Conservation (phyloP, 371 early-diverging fungal genomes). For the Rhizopus sp. region DNA sequence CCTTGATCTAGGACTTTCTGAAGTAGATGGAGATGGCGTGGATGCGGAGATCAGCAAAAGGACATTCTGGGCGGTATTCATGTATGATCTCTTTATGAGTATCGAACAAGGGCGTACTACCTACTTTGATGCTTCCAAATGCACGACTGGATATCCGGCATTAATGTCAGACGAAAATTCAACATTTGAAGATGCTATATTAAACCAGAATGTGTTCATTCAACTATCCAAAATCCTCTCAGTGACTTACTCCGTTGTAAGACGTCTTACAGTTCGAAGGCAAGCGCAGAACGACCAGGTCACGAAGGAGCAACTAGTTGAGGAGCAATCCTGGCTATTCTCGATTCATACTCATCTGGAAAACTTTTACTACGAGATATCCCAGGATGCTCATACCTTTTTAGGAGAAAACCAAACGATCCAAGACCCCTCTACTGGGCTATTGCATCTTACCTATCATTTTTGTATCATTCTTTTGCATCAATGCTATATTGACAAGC, state of each 20-base stretch:
- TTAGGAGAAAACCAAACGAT: conserved; percentile 50
- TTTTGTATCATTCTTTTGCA: conserved; percentile 79
- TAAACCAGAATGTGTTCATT: conserved; percentile 42
- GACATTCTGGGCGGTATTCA: conserved; percentile 47
- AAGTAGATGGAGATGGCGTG: conserved; percentile 34
- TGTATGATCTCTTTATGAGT: conserved; percentile 44
- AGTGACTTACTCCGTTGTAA: conserved; percentile 33
- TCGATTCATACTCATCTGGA: conserved; percentile 47
- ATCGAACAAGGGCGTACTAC: conserved; percentile 46
- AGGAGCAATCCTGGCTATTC: conserved; percentile 47
- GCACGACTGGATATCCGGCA: conserved; percentile 42
- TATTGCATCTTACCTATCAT: conserved; percentile 80
- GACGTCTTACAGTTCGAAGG: conserved; percentile 29
- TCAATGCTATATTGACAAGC: conserved; percentile 63
- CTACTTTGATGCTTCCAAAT: conserved; percentile 32
- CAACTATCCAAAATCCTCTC: conserved; percentile 41
- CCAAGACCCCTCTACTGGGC: conserved; percentile 39
- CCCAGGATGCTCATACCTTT: conserved; percentile 38
- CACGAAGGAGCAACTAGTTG: conserved; percentile 29
- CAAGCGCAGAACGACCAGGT: conserved; percentile 30
- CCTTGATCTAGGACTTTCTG: conserved; percentile 63
- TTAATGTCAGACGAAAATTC: conserved; percentile 43
- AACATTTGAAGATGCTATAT: conserved; percentile 39
- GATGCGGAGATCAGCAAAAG: conserved; percentile 39
- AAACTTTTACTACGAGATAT: conserved; percentile 50